These are phyloP conservation scores for Thalassiosira profunda DNA, from an alignment of 108 stramenopile genomes.

Conservation along the genomic window DNA sequence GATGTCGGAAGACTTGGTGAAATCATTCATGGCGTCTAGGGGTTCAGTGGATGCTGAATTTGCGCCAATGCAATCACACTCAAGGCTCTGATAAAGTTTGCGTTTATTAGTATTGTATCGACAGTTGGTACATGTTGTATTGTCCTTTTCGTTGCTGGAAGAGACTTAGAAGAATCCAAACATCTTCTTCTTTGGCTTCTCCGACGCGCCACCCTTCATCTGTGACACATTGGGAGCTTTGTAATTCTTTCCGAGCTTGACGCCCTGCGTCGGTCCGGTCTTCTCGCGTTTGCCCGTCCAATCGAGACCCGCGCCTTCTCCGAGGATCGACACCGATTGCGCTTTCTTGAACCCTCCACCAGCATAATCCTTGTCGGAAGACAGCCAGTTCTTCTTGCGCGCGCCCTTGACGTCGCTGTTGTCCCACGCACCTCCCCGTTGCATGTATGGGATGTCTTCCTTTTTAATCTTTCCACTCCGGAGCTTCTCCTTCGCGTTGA, in stretches of 20 bases:
- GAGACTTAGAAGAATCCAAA: slow-evolving; percentile 76
- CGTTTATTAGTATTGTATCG: too few relatives aligned
- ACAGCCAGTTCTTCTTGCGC: slow-evolving; percentile 40
- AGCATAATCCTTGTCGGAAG: slow-evolving; percentile 63
- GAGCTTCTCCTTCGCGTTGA: slow-evolving; percentile 68
- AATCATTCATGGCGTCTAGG: slow-evolving; percentile 47
- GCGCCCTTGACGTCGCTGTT: slow-evolving; percentile 50
- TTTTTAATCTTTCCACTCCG: slow-evolving; percentile 59
- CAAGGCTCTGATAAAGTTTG: slow-evolving; percentile 34
- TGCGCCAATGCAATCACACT: slow-evolving; percentile 27
- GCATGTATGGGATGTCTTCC: slow-evolving; percentile 88
- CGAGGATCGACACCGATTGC: slow-evolving; percentile 74
- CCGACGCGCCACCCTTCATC: slow-evolving; percentile 42
- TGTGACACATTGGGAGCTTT: slow-evolving; percentile 77
- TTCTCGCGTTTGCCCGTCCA: slow-evolving; percentile 71
- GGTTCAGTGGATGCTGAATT: slow-evolving; percentile 22
- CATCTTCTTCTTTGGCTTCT: slow-evolving; percentile 62
- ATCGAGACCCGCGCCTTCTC: slow-evolving; percentile 74
- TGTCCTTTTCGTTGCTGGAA: too few relatives aligned
- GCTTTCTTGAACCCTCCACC: slow-evolving; percentile 81
- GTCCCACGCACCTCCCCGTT: slow-evolving; percentile 72
- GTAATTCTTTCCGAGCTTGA: slow-evolving; percentile 67
- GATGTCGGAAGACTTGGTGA: slow-evolving; percentile 68
- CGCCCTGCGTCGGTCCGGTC: slow-evolving; percentile 24
- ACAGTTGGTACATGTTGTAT: too few relatives aligned